Evolutionary conservation across 2,329 filamentous ascomycete genomes (phyloP).

Genomic region (Ophiocordyceps camponoti-rufipedis): DNA sequence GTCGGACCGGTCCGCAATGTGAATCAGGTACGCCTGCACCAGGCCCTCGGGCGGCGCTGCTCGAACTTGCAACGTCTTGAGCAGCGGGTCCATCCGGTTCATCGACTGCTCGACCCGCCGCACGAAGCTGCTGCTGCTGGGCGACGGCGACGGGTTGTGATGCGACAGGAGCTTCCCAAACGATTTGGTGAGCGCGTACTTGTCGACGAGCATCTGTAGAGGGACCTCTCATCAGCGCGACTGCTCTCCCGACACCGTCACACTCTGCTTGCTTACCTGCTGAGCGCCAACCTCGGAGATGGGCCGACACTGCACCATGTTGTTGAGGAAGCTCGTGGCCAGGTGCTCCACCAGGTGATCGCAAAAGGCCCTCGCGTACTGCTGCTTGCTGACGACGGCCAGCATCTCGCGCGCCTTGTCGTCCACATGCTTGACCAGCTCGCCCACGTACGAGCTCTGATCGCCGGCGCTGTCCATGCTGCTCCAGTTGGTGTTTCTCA

Average conservation of each 20-base stretch:
- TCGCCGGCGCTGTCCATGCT: conserved; percentile 87
- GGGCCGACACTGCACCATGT: conserved; percentile 75
- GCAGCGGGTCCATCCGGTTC: conserved; percentile 72
- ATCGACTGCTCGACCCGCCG: conserved; percentile 76
- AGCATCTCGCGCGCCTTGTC: conserved; percentile 57
- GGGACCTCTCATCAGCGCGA: neutral
- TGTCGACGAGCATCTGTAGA: conserved; percentile 80
- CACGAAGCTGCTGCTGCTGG: conserved; percentile 43
- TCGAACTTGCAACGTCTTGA: conserved; percentile 92
- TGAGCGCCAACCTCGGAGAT: conserved; percentile 90
- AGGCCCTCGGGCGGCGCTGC: conserved; percentile 81
- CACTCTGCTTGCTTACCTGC: conserved; percentile 38
- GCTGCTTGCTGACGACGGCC: conserved; percentile 64
- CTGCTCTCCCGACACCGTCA: neutral
- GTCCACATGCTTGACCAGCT: conserved; percentile 59
- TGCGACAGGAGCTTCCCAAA: conserved; percentile 53
- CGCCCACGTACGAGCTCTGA: conserved; percentile 78
- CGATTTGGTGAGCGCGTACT: conserved; percentile 72
- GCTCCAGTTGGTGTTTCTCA: conserved; percentile 91
- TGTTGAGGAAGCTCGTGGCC: conserved; percentile 60
- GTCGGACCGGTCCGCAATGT: conserved; percentile 86
- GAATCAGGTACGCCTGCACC: conserved; percentile 93
- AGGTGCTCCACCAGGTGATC: conserved; percentile 89
- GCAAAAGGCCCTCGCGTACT: conserved; percentile 86
- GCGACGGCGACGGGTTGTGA: conserved; percentile 28